Percentiles rank a stretch among this genome's conserved stretches.
Conservation (phyloP, 441 rosid genomes). For the Pelargonium myrrhifolium region DNA sequence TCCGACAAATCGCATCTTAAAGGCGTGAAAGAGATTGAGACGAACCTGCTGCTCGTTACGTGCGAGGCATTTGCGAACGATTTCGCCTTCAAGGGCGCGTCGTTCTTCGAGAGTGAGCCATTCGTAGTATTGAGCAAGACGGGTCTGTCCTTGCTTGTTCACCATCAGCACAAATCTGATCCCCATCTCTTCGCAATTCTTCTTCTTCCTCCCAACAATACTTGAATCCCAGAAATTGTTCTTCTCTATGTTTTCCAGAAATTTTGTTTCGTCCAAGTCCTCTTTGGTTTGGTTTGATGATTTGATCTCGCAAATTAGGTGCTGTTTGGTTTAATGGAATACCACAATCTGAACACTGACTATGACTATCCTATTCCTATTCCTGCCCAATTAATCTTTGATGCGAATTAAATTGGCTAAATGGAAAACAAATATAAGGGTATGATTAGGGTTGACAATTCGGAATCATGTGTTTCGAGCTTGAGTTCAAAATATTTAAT, state of each 20-base stretch:
- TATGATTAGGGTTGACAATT: no score
- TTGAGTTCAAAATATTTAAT: no score
- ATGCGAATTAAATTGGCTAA: no score
- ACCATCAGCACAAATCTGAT: slow-evolving; percentile 88
- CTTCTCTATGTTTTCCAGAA: no score
- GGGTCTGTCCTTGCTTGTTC: slow-evolving; percentile 98
- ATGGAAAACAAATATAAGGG: no score
- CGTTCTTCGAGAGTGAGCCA: slow-evolving; percentile 98
- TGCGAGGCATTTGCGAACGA: slow-evolving; percentile 98
- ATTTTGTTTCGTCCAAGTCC: not conserved
- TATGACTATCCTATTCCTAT: no score
- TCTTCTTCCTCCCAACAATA: no score
- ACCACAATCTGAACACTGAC: no score
- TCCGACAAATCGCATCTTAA: no score
- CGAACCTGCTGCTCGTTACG: slow-evolving; percentile 85
- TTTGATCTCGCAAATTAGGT: not conserved
- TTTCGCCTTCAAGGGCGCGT: slow-evolving; percentile 96
- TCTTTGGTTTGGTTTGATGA: not conserved
- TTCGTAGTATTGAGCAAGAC: slow-evolving; percentile 94
- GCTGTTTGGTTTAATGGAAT: not conserved
- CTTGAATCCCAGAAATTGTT: not conserved
- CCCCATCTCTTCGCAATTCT: slow-evolving; percentile 41
- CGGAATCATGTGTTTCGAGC: no score
- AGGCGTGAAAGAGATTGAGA: no score
- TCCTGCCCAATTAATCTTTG: no score